Evolutionary conservation across 306 rosid genomes (phyloP), one percentile per base, ranked within the genome.

Genomic region (Morella rubra): DNA sequence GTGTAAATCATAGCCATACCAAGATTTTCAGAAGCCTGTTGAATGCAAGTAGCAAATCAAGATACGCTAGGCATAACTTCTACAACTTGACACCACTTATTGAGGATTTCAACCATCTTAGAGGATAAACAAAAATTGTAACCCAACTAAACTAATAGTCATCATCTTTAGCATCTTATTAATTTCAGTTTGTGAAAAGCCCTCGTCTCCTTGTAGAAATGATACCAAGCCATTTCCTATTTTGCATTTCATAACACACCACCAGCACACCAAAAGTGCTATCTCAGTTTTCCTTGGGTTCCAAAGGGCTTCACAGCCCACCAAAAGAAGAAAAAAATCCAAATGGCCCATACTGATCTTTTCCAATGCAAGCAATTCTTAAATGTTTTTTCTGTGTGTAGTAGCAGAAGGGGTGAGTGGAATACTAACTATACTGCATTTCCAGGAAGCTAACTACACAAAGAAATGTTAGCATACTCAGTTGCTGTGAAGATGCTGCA

Each of bases 1-100:
- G 99, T 96, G 84, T 96, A 96, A n/a, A 96, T 83, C 99, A 96
- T 96, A 72, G 99, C 97, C 99, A 96, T 96, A 65, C 98, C 99
- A 81, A 96, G 99, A 86, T 91, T 92, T 88, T 96, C 99, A 80
- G 97, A 88, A 67, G 98, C 99, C 99, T 96, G 87, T 49, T 69
- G 68, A 86, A 69, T 81, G 83, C 60, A 76, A 76, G 65, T 71
- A 55, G 75, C 40, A 71, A 59, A 64, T 81, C 76, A 84, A 74
- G 76, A 62, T 51, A 74, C 72, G 78, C 79, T 45, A 77, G 72
- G 69, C 74, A 76, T 71, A 76, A 58, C 84, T 54, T 44, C 70
- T 74, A 61, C 66, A 71, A 40, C 5, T 76, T 49, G 73, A 69
- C 61, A 72, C 42, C 76, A 73, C 61, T 75, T 85, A 46, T 58